Conservation (phyloP, 2,329 filamentous ascomycete genomes). For the Trichoderma polysporum region DNA sequence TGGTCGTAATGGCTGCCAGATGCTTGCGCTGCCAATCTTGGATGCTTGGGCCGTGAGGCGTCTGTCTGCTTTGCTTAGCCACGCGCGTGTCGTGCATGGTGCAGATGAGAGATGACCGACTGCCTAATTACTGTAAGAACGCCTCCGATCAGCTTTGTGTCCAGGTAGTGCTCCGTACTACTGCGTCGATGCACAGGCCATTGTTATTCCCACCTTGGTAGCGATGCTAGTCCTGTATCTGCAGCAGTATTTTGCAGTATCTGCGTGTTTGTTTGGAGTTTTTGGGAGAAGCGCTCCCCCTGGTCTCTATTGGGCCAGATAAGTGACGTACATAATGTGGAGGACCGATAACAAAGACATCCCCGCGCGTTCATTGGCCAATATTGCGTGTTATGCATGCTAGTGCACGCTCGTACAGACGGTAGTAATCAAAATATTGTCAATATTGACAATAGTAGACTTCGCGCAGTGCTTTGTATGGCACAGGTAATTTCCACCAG, state of each 20-base stretch:
- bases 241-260: neutral
- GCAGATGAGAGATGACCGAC: conserved; percentile 12
- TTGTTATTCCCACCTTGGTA: neutral
- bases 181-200: neutral
- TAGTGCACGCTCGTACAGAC: conserved; percentile 2
- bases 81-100: conserved; percentile 19
- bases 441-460: neutral
- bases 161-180: neutral
- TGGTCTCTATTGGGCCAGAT: neutral
- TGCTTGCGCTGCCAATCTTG: conserved; percentile 2
- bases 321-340: neutral
- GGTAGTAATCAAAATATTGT: neutral
- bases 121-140: neutral
- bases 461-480: neutral
- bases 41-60: too few species aligned
- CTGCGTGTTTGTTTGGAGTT: neutral
- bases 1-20: neutral
- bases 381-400: neutral
- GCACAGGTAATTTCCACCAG: neutral
- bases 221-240: neutral
- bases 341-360: neutral
- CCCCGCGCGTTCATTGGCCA: conserved; percentile 6
- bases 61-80: neutral
- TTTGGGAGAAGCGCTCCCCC: neutral
- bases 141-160: conserved; percentile 7